A percentile compares a stretch with the other conserved stretches of the same genome.
These are phyloP conservation scores for Postia placenta DNA, from an alignment of 768 basidiomycete species.

Conservation along the genomic window DNA sequence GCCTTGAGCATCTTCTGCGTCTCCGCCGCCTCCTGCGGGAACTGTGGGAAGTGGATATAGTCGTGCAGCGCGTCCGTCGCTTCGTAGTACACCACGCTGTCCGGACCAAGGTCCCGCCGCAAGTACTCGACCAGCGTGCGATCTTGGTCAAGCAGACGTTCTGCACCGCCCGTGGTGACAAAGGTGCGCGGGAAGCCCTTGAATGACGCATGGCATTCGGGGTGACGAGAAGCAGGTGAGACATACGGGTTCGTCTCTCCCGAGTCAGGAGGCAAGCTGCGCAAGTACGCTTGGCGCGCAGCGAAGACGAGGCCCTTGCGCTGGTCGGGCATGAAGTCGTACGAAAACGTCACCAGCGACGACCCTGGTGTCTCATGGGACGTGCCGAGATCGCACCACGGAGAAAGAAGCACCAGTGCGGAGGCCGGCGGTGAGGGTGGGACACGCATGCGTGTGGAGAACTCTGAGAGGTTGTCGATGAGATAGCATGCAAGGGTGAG, in stretches of 20 bases:
- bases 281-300: constrained; percentile 37
- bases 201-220: constrained; percentile 35
- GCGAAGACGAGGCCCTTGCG: constrained; percentile 19
- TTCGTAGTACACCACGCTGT: constrained; percentile 2
- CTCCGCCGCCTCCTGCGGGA: constrained; percentile 2
- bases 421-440: constrained; percentile 12
- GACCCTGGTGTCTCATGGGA: constrained; percentile 27
- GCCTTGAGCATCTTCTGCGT: background rate
- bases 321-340: constrained; percentile 13
- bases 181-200: constrained; percentile 56
- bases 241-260: constrained; percentile 46
- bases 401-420: constrained; percentile 46
- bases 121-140: constrained; percentile 19
- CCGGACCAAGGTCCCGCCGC: constrained; percentile 17
- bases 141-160: constrained; percentile 44
- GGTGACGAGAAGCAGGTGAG: constrained; percentile 48
- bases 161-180: constrained; percentile 51
- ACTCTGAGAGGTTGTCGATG: background rate
- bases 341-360: constrained; percentile 22
- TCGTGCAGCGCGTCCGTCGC: constrained; percentile 5
- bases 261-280: constrained; percentile 41
- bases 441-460: background rate
- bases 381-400: constrained; percentile 46
- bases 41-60: background rate
- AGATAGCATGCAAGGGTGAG: constrained; percentile 34